Base-by-base conservation (phyloP, 805 yeast genomes). In the Zygoascus flipseniorum region DNA sequence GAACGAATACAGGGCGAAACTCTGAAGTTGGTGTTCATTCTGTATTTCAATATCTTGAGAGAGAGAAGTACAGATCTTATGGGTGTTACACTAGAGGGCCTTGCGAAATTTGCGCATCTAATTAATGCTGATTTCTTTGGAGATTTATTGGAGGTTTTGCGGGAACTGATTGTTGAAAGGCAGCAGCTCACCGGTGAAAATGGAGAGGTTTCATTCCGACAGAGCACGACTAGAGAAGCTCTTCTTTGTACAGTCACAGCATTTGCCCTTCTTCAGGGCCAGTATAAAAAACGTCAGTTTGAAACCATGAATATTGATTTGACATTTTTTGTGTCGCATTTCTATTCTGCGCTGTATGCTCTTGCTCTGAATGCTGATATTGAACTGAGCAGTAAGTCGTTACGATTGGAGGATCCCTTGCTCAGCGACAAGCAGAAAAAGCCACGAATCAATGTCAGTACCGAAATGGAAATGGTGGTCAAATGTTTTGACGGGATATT, bases 101-200 rank as follows among this genome's bases (percentile, higher is more conserved):
- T 93, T 53, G 86, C 97, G 1, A 81, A 81, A 64, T 89, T 84
- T 65, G 96, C 98, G 1, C 93, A 85, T 62, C 83, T 90, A 82
- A 89, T 95, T 23, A 93, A 93, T 65, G 81, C 92, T 54, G 98
- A 93, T 59, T 74, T 93, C 46, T 77, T 93, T 60, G 98, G 98
- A 26, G 99, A 93, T 66, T 82, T 93, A 69, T 74, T 93, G 50
- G 95, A 85, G 65, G 96, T 90, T 8, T 76, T 93, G 67, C 77
- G 90, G 60, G 98, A 93, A 68, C 78, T 90, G 23, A 80, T 89
- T 66, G 62, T 63, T 11, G 86, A 65, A 63, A 51, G 70, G 70
- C 58, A 69, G 72, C 43, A 75, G 73, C 51, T 31, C 13, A 39
- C 41, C 26, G 41, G 31, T 16, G 39, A 14, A 10, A 31, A 46